Evolutionary conservation across 2,329 filamentous ascomycete species (phyloP).

Genomic region (Hypocrella siamensis): DNA sequence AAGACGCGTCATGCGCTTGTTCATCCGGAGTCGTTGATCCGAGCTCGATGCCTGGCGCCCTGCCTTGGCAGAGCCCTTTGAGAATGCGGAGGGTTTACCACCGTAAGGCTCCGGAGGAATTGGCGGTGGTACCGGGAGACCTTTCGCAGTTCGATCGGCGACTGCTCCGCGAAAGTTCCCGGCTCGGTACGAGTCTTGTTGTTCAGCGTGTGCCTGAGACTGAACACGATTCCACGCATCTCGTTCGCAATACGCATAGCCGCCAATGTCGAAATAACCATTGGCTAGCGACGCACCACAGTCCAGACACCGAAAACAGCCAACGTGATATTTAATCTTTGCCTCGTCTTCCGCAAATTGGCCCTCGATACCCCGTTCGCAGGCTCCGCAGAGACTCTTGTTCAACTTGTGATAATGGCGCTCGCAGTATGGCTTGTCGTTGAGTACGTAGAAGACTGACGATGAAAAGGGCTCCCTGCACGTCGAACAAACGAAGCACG

Average conservation of each 20-base stretch:
- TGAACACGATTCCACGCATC: conserved; percentile 53
- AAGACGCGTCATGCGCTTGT: conserved; percentile 45
- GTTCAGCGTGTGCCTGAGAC: conserved; percentile 7
- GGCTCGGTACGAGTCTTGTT: conserved; percentile 6
- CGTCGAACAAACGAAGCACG: conserved; percentile 81
- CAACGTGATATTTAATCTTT: conserved; percentile 67
- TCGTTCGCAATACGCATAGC: conserved; percentile 68
- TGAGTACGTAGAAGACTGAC: conserved; percentile 80
- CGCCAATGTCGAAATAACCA: conserved; percentile 83
- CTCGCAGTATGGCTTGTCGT: conserved; percentile 79
- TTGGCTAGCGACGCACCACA: conserved; percentile 61
- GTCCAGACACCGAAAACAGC: conserved; percentile 72
- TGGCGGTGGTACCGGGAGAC: conserved; percentile 7
- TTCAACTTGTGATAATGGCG: conserved; percentile 88
- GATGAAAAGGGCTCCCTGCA: conserved; percentile 72
- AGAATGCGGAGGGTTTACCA: neutral
- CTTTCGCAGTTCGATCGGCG: conserved; percentile 10
- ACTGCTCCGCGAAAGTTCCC: conserved; percentile 5
- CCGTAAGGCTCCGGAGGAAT: conserved; percentile 3
- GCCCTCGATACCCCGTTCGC: conserved; percentile 78
- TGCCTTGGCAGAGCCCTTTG: conserved; percentile 4
- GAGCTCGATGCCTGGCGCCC: conserved; percentile 6
- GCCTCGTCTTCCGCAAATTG: conserved; percentile 77
- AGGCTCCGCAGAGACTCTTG: conserved; percentile 67
- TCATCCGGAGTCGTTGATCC: conserved; percentile 28